Conservation (phyloP, 2,329 filamentous ascomycete genomes). For the Zymoseptoria ardabiliae region DNA sequence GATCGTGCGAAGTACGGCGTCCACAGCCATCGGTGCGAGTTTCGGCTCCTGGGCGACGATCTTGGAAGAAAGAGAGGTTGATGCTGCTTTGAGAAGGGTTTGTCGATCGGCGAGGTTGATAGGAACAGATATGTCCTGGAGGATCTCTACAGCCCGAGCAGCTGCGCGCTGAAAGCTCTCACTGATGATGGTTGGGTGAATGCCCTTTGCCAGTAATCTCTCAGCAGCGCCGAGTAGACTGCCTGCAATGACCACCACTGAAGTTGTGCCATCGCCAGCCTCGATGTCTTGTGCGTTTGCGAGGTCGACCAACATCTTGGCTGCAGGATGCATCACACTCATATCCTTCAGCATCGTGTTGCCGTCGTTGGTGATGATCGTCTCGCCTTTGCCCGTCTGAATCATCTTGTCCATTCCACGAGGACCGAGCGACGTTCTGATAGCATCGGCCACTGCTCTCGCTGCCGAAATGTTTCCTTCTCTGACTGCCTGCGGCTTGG, state of each 20-base stretch:
- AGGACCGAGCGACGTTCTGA: constrained; percentile 91
- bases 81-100: constrained; percentile 89
- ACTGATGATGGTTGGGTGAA: constrained; percentile 96
- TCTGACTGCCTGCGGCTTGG: constrained; percentile 96
- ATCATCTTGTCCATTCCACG: constrained; percentile 99
- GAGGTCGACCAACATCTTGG: constrained; percentile 97
- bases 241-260: constrained; percentile 94
- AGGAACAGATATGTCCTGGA: constrained; percentile 93
- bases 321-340: constrained; percentile 98
- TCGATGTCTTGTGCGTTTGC: constrained; percentile 97
- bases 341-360: constrained; percentile 99
- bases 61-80: constrained; percentile 95
- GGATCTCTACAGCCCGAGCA: constrained; percentile 75
- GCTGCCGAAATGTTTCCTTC: constrained; percentile 96
- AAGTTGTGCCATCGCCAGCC: constrained; percentile 95
- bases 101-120: constrained; percentile 82
- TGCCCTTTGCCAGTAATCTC: constrained; percentile 78
- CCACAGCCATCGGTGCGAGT: constrained; percentile 95
- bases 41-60: constrained; percentile 97
- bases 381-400: constrained; percentile 90
- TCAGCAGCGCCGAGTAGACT: constrained; percentile 91
- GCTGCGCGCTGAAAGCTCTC: constrained; percentile 96
- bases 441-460: constrained; percentile 94
- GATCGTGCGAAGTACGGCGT: constrained; percentile 91
- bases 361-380: constrained; percentile 98